A percentile compares a stretch with the other conserved stretches of the same genome.
phyloP scores from a whole-genome alignment of 331 rosid genomes.

The Telfairia occidentalis region DNA sequence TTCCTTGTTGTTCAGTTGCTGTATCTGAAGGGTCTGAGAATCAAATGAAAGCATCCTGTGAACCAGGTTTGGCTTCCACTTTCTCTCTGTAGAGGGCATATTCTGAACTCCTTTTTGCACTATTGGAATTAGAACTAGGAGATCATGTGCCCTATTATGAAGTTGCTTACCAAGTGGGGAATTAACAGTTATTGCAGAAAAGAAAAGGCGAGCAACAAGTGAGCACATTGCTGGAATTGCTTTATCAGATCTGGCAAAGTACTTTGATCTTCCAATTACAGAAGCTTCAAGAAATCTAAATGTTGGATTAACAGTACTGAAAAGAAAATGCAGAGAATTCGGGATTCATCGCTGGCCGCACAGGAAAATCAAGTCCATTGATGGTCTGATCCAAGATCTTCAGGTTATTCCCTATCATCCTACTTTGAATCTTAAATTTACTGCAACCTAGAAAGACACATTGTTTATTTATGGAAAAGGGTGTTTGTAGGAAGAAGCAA shows the following conservation, averaged over 20 bases:
- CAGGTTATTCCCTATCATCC: conserved; percentile 42
- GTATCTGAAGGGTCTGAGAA: conserved; percentile 30
- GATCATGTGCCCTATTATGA: not conserved
- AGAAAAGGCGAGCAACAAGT: conserved; percentile 74
- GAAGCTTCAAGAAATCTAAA: conserved; percentile 73
- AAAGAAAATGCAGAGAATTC: conserved; percentile 79
- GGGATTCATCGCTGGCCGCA: conserved; percentile 97
- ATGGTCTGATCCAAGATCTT: conserved; percentile 70
- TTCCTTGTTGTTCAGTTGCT: conserved; percentile 36
- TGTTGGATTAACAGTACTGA: conserved; percentile 78
- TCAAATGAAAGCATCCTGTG: conserved; percentile 27
- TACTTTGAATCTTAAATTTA: not conserved
- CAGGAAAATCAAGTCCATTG: conserved; percentile 84
- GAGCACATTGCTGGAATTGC: conserved; percentile 44
- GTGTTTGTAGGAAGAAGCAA: conserved; percentile 48
- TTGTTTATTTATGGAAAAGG: conserved; percentile 3
- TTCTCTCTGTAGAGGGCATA: not conserved
- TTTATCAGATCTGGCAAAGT: conserved; percentile 64
- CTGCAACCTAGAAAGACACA: not conserved
- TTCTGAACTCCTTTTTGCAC: not conserved
- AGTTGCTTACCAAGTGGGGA: conserved; percentile 1
- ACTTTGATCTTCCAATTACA: conserved; percentile 65
- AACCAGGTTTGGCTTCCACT: conserved; percentile 41
- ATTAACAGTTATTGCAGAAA: conserved; percentile 25
- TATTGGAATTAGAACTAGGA: not conserved